Conservation (phyloP, 2,329 filamentous ascomycete genomes). For the Trichothecium sympodiale region DNA sequence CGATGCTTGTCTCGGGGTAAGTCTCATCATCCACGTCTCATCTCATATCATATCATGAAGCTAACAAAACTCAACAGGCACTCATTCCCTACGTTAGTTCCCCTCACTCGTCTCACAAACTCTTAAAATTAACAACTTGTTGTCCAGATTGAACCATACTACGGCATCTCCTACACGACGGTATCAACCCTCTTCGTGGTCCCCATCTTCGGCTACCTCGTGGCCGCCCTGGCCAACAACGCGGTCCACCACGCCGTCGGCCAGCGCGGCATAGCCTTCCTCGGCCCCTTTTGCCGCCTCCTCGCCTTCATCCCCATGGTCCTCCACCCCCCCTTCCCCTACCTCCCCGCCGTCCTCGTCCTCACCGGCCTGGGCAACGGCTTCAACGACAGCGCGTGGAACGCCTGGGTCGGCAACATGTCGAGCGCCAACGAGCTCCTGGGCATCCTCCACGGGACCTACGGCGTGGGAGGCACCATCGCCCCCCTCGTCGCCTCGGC, state of each 20-base stretch:
- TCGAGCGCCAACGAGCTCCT: slow-evolving; percentile 61
- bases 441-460: slow-evolving; percentile 61
- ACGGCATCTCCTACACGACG: slow-evolving; percentile 47
- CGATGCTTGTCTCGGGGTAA: slow-evolving; percentile 53
- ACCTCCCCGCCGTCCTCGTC: slow-evolving; percentile 33
- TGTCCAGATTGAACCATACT: slow-evolving; percentile 46
- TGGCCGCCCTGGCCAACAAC: slow-evolving; percentile 54
- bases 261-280: slow-evolving; percentile 58
- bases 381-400: slow-evolving; percentile 49
- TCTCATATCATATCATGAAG: slow-evolving; percentile 1
- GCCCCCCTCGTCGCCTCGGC: slow-evolving; percentile 60
- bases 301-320: slow-evolving; percentile 54
- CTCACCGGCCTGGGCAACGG: slow-evolving; percentile 56
- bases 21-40: slow-evolving; percentile 12
- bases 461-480: slow-evolving; percentile 60
- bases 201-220: slow-evolving; percentile 53
- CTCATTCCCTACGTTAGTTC: slow-evolving; percentile 34
- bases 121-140: neutral
- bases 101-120: neutral
- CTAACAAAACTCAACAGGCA: slow-evolving; percentile 21
- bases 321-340: slow-evolving; percentile 30
- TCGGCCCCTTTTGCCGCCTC: slow-evolving; percentile 52
- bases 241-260: slow-evolving; percentile 52
- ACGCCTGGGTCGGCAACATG: slow-evolving; percentile 59
- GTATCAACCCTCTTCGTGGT: slow-evolving; percentile 58